Base-by-base conservation (phyloP, 2,329 filamentous ascomycete genomes). In the Xylaria sp. region DNA sequence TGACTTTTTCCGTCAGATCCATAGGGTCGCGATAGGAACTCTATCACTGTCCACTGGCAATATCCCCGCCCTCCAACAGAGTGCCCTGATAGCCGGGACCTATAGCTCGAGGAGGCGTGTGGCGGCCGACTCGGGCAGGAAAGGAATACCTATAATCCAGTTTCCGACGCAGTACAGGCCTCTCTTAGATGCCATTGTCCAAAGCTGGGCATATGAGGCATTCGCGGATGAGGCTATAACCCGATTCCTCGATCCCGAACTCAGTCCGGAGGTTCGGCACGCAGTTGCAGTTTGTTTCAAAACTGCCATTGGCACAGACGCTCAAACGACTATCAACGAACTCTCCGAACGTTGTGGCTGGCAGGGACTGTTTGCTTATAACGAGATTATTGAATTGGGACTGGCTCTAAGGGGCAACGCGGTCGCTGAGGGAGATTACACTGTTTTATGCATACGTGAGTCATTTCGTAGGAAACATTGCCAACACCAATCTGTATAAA, bases 361-460 rank as follows among this genome's bases (percentile, higher is more conserved):
- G 76, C 75, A 76, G 48, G 77, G 77, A 1, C 60, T 79, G 3
- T 77, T 70, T 39, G 46, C 57, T 1, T 67, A 77, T 54, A 79
- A 78, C 51, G 69, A 73, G 48, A 69, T 78, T 1, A 68, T 66
- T 25, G 74, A 78, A 54, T 15, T 75, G 18, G 65, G 46, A 6
- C 13, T 69, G 59, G 64, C 69, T 10, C 39, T 75, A 7, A 70
- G 70, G 39, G 75, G 74, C 9, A 77, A 74, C 49, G 63, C 69
- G 0, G 71, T 78, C 7, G 77, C 77, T 0, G 77, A 79, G 56
- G 76, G 69, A 23, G 77, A 79, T 33, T 73, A 65, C 28, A 62
- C 74, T 13, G 75, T 77, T 2, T 67, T 79, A 3, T 74, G 74
- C 48, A 78, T 79, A 55, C 73, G 76, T 78, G 68, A 66, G 76